Evolutionary conservation across 1,139 yeast genomes (phyloP), one percentile per base, ranked within the genome.

Genomic region (Yamadazyma spencermartinsiae): DNA sequence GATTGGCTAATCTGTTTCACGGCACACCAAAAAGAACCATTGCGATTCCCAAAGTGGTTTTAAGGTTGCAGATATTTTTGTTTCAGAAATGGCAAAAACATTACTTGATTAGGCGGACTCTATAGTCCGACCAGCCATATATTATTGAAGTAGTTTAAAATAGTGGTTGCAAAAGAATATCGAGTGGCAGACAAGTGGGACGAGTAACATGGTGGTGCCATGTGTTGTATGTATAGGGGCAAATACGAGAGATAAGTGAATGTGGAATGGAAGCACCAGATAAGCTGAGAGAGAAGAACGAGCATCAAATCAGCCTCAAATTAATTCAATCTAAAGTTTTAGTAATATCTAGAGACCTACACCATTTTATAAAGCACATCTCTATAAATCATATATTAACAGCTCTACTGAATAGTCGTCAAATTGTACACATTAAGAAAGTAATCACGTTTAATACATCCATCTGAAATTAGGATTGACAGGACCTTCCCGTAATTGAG

Each of bases 381-480:
- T n/a, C n/a, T n/a, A n/a, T n/a, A n/a, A n/a, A n/a, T n/a, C n/a
- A n/a, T n/a, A n/a, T n/a, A n/a, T n/a, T n/a, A n/a, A n/a, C n/a
- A n/a, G n/a, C n/a, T n/a, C n/a, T n/a, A n/a, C n/a, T n/a, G n/a
- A n/a, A n/a, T n/a, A n/a, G n/a, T n/a, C n/a, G n/a, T n/a, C n/a
- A n/a, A n/a, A n/a, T n/a, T n/a, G n/a, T n/a, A n/a, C n/a, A n/a
- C n/a, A n/a, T n/a, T n/a, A n/a, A n/a, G n/a, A n/a, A n/a, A n/a
- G n/a, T 4, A 26, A 23, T 24, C 36, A 14, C 8, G 12, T 24
- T 37, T 50, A 72, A 40, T 64, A 63, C 73, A 72, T 69, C 78
- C 78, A 72, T 53, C 78, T 58, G 50, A 63, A 72, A 42, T 55
- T 64, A n/a, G 76, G 75, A 45, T 68, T 67, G 20, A 52, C 47